A percentile compares a stretch with the other conserved stretches of the same genome.
phyloP scores from a whole-genome alignment of 129 eudicot species.

The Lonicera japonica region DNA sequence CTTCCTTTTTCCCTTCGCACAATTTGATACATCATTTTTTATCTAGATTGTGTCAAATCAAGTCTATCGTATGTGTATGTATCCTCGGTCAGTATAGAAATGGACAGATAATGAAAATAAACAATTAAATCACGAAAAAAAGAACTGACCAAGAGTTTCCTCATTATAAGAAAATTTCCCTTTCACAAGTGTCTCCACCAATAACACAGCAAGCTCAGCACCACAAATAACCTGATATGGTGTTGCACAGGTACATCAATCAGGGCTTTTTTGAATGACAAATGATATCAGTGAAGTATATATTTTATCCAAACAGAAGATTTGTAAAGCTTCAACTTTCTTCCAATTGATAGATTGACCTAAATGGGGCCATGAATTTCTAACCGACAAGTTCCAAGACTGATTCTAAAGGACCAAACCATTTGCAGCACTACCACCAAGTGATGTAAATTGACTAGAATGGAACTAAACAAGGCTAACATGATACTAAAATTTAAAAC shows the following conservation, averaged over 20 bases:
- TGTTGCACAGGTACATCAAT: neutral
- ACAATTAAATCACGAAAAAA: neutral
- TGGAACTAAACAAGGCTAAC: no score
- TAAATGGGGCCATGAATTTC: neutral
- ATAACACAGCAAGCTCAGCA: conserved; percentile 81
- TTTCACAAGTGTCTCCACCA: conserved; percentile 81
- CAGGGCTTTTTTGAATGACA: no score
- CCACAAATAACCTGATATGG: conserved; percentile 77
- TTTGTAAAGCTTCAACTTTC: no score
- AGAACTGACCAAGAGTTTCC: conserved; percentile 65
- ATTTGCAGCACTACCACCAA: neutral
- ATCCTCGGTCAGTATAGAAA: neutral
- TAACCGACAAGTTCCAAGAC: neutral
- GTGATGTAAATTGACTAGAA: neutral
- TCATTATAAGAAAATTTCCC: conserved; percentile 61
- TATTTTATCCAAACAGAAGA: no score
- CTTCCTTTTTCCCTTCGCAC: neutral
- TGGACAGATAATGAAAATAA: no score
- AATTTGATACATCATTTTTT: neutral
- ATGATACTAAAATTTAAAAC: neutral
- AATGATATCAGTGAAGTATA: no score
- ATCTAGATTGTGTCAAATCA: neutral
- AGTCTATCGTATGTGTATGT: neutral
- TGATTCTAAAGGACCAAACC: neutral
- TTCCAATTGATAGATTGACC: neutral